A percentile compares a stretch with the other conserved stretches of the same genome.
Evolutionary conservation across 805 yeast genomes (phyloP).

Genomic region (Kuraishia borneana): DNA sequence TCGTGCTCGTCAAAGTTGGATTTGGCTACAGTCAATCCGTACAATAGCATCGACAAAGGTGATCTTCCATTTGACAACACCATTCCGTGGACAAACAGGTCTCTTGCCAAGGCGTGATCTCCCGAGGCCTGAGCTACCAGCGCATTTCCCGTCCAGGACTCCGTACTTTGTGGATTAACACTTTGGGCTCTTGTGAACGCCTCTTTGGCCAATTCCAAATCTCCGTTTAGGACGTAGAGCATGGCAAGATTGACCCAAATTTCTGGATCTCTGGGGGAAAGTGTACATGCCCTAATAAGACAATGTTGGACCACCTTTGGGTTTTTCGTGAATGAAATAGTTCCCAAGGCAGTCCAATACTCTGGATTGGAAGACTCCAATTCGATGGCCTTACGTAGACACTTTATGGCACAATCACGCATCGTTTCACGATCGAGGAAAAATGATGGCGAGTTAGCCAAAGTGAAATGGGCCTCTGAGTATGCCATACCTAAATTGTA

Average conservation of each 20-base stretch:
- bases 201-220: conserved; percentile 59
- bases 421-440: conserved; percentile 7
- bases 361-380: conserved; percentile 59
- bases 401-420: conserved; percentile 41
- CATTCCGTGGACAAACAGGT: conserved; percentile 67
- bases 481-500: conserved; percentile 68
- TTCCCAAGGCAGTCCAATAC: conserved; percentile 79
- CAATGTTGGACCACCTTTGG: conserved; percentile 86
- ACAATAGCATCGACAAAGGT: conserved; percentile 58
- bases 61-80: conserved; percentile 66
- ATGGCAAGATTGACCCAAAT: conserved; percentile 81
- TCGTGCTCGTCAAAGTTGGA: conserved; percentile 34
- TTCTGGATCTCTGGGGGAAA: conserved; percentile 55
- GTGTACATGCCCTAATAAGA: conserved; percentile 67
- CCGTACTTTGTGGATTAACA: conserved; percentile 62
- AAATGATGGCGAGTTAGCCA: conserved; percentile 3
- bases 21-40: conserved; percentile 45
- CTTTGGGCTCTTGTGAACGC: conserved; percentile 70
- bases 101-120: conserved; percentile 35
- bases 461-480: conserved; percentile 29
- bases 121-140: conserved; percentile 42
- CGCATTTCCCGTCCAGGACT: conserved; percentile 85
- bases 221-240: conserved; percentile 58
- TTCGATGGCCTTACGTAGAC: conserved; percentile 57
- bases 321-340: conserved; percentile 51